phyloP scores from a whole-genome alignment of 768 basidiomycete species.

The Cubamyces sp. region DNA sequence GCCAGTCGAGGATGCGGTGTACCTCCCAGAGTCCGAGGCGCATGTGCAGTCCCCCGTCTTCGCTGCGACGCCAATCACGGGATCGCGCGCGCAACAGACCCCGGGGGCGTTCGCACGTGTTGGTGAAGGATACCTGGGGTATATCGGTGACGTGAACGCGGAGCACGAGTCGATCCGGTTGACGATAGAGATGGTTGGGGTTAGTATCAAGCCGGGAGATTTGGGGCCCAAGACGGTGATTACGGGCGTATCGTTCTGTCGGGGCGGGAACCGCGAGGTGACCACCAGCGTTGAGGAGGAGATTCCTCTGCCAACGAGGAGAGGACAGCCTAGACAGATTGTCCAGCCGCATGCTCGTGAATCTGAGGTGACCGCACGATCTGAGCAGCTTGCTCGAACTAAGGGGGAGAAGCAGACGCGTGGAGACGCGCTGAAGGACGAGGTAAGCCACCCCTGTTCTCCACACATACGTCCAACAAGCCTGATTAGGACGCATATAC shows the following conservation, averaged over 20 bases:
- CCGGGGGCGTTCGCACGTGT: conserved; percentile 27
- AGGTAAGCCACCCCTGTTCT: conserved; percentile 2
- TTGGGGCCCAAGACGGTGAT: conserved; percentile 18
- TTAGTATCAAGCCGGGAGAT: conserved; percentile 26
- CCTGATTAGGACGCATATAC: conserved; percentile 35
- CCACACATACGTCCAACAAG: neutral
- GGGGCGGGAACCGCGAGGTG: neutral
- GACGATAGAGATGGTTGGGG: conserved; percentile 14
- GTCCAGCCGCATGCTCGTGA: conserved; percentile 28
- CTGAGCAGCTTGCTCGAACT: conserved; percentile 18
- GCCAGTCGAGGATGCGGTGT: neutral
- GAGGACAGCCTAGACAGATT: neutral
- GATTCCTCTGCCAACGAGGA: conserved; percentile 14
- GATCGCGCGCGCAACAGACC: conserved; percentile 27
- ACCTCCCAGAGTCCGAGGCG: conserved; percentile 19
- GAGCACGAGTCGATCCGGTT: conserved; percentile 27
- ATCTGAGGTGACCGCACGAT: conserved; percentile 1
- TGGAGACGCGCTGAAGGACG: conserved; percentile 36
- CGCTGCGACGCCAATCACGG: conserved; percentile 6
- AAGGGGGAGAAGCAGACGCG: conserved; percentile 28
- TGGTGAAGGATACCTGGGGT: conserved; percentile 43
- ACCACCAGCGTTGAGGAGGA: neutral
- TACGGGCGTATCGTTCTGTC: conserved; percentile 5
- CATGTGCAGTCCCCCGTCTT: conserved; percentile 35
- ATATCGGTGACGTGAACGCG: conserved; percentile 41